phyloP scores from a whole-genome alignment of 2,329 filamentous ascomycete species.

The Zymoseptoria ardabiliae region DNA sequence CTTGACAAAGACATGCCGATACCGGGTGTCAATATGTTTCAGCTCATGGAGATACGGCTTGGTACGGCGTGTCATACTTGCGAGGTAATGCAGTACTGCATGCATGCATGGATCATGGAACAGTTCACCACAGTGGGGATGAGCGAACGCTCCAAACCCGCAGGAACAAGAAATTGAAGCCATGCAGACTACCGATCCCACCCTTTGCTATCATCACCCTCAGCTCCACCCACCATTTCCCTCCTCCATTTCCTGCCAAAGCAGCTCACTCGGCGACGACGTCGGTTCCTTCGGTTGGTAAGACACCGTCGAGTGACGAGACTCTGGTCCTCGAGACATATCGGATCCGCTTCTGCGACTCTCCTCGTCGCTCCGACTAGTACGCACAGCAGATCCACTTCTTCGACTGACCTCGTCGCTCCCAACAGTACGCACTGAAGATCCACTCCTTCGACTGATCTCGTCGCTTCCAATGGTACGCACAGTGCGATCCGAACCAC shows the following conservation, averaged over 20 bases:
- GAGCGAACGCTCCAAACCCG: not conserved
- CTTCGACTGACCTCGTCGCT: slow-evolving; percentile 3
- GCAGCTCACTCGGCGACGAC: slow-evolving; percentile 3
- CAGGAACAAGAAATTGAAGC: not conserved
- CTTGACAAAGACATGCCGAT: not conserved
- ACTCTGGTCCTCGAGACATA: not conserved
- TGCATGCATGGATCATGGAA: too few species aligned
- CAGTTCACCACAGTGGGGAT: too few species aligned
- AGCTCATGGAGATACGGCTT: not conserved
- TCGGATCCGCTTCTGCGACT: not conserved
- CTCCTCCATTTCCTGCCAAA: slow-evolving; percentile 4
- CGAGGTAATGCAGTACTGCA: too few species aligned
- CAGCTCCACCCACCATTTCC: not conserved
- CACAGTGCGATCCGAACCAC: not conserved
- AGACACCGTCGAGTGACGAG: not conserved
- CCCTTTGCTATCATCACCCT: not conserved
- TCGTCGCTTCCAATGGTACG: slow-evolving; percentile 5
- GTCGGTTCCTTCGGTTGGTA: not conserved
- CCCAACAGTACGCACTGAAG: slow-evolving; percentile 1
- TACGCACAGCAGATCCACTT: slow-evolving; percentile 1
- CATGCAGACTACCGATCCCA: not conserved
- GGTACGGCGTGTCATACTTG: too few species aligned
- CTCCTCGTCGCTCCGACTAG: slow-evolving; percentile 3
- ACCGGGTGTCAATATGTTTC: not conserved
- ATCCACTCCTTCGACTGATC: slow-evolving; percentile 1